Evolutionary conservation across 2,329 filamentous ascomycete genomes (phyloP).

Genomic region (Cytospora chrysosperma): DNA sequence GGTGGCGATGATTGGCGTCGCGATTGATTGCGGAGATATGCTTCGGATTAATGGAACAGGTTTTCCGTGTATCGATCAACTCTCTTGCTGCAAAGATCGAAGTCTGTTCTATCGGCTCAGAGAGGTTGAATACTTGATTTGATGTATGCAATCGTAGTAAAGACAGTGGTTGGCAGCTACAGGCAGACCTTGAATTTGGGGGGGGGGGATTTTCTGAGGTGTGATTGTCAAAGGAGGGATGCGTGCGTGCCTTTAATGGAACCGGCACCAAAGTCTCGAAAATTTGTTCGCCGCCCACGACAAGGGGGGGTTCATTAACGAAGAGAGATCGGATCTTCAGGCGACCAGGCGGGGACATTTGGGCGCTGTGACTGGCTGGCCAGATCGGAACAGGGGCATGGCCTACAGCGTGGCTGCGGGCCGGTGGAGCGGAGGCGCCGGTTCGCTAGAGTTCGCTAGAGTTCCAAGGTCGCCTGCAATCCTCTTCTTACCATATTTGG

Average conservation of each 20-base stretch:
- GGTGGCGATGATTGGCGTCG: background rate
- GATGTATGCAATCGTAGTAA: conserved; percentile 7
- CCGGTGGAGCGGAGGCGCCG: background rate
- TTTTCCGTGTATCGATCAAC: background rate
- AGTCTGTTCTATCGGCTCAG: background rate
- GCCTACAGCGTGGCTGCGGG: background rate
- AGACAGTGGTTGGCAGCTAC: conserved; percentile 16
- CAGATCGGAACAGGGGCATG: background rate
- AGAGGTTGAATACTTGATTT: background rate
- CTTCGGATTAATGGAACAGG: background rate
- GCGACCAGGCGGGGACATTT: background rate
- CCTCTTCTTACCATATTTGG: background rate
- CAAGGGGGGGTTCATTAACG: background rate
- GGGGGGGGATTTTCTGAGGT: background rate
- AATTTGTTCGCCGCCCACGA: background rate
- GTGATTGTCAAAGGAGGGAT: conserved; percentile 6
- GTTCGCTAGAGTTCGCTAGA: background rate
- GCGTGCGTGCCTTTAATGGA: conserved; percentile 19
- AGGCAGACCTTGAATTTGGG: no score
- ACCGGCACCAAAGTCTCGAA: background rate
- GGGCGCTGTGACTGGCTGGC: background rate
- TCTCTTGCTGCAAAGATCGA: background rate
- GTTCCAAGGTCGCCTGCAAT: background rate
- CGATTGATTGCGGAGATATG: background rate
- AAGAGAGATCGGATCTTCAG: background rate